A percentile compares a stretch with the other conserved stretches of the same genome.
These are phyloP conservation scores for Tylopilus orsonianus DNA, from an alignment of 1,284 basidiomycete genomes.

Conservation along the genomic window DNA sequence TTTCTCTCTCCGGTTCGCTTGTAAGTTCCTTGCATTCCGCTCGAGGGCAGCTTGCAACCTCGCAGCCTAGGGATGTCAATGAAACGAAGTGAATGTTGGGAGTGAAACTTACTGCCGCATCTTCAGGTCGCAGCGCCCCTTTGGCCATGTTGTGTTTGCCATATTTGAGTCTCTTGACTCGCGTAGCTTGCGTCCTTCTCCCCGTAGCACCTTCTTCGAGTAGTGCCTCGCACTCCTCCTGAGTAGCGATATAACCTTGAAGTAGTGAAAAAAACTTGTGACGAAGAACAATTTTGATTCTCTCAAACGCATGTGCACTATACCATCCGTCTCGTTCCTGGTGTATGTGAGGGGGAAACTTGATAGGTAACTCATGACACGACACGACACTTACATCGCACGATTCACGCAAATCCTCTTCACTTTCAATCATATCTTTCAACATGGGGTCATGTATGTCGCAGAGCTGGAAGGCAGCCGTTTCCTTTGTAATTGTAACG, in stretches of 20 bases:
- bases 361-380: neutral
- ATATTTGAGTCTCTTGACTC: slow-evolving; percentile 48
- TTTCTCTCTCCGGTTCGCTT: slow-evolving; percentile 31
- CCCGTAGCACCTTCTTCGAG: slow-evolving; percentile 50
- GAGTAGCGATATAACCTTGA: slow-evolving; percentile 66
- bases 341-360: neutral
- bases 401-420: slow-evolving; percentile 60
- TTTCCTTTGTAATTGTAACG: slow-evolving; percentile 70
- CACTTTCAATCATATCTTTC: slow-evolving; percentile 74
- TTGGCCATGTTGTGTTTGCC: slow-evolving; percentile 86
- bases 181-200: slow-evolving; percentile 41
- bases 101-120: slow-evolving; percentile 61
- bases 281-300: slow-evolving; percentile 82
- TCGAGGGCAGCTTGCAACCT: slow-evolving; percentile 59
- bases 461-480: slow-evolving; percentile 90
- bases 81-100: neutral
- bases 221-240: slow-evolving; percentile 69
- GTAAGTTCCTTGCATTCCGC: slow-evolving; percentile 51
- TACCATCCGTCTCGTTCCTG: slow-evolving; percentile 89
- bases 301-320: slow-evolving; percentile 67
- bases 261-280: slow-evolving; percentile 86
- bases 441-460: slow-evolving; percentile 88
- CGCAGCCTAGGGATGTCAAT: slow-evolving; percentile 42
- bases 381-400: slow-evolving; percentile 60
- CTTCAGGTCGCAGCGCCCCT: slow-evolving; percentile 74